These are phyloP conservation scores for Psilocybe tampanensis DNA, from an alignment of 768 basidiomycete species.

Conservation along the genomic window DNA sequence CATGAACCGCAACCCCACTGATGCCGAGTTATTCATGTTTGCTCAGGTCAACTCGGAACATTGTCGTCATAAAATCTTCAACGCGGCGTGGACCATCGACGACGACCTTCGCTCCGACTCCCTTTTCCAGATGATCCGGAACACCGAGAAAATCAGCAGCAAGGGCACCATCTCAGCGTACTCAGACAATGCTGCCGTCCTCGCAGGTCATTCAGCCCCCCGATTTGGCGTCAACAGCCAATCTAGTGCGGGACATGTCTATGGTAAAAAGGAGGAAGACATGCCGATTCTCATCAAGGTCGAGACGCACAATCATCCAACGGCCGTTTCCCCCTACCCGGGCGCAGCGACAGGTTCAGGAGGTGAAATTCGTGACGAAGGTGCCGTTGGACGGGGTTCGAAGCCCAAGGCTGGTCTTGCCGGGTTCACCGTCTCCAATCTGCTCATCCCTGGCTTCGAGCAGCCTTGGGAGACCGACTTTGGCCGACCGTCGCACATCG, in stretches of 20 bases:
- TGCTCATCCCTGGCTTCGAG: conserved; percentile 86
- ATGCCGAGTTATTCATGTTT: conserved; percentile 99
- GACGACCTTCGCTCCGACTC: conserved; percentile 62
- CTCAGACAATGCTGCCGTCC: conserved; percentile 96
- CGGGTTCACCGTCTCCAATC: conserved; percentile 93
- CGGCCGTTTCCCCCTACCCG: conserved; percentile 96
- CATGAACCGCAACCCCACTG: conserved; percentile 85
- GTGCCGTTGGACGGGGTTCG: conserved; percentile 92
- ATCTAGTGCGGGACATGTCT: conserved; percentile 39
- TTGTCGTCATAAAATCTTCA: conserved; percentile 99
- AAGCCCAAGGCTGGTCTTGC: conserved; percentile 94
- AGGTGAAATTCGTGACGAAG: conserved; percentile 98
- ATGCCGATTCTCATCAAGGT: conserved; percentile 96
- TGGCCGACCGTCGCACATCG: conserved; percentile 88
- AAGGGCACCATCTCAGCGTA: conserved; percentile 93
- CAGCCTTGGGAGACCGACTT: conserved; percentile 98
- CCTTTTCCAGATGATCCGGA: conserved; percentile 96
- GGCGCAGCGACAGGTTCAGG: conserved; percentile 99
- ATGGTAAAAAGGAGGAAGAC: conserved; percentile 61
- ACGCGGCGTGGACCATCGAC: conserved; percentile 94
- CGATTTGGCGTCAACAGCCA: conserved; percentile 60
- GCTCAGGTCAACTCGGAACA: conserved; percentile 99
- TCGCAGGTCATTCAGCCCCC: conserved; percentile 75
- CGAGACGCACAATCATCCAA: conserved; percentile 99
- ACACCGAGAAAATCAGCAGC: conserved; percentile 81